These are phyloP conservation scores for Fusarium musae DNA, from an alignment of 2,329 filamentous ascomycete genomes.

Conservation along the genomic window DNA sequence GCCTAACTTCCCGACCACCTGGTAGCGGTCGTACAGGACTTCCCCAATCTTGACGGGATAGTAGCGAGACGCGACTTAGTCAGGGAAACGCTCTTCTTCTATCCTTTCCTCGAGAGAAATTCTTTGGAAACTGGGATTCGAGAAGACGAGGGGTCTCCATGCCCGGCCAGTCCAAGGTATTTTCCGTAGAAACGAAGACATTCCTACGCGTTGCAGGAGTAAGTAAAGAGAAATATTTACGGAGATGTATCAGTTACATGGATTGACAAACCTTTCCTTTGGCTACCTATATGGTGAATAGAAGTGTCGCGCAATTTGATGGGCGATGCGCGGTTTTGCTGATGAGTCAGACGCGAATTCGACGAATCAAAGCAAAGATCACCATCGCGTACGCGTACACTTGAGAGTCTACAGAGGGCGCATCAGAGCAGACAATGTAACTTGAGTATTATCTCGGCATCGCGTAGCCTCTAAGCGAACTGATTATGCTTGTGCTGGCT, in stretches of 20 bases:
- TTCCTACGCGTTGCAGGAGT: accelerated
- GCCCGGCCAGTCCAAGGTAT: conserved; percentile 8
- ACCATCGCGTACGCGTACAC: not conserved
- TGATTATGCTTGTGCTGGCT: not conserved
- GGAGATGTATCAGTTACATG: not conserved
- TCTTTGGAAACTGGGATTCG: conserved; percentile 24
- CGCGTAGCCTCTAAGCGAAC: no score
- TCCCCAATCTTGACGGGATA: conserved; percentile 42
- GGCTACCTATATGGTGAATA: not conserved
- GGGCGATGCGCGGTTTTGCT: not conserved
- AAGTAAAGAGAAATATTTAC: accelerated
- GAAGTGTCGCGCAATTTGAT: not conserved
- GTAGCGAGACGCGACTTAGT: conserved; percentile 38
- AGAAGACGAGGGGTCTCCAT: conserved; percentile 35
- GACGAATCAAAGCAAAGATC: not conserved
- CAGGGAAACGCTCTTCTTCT: conserved; percentile 38
- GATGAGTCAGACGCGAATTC: not conserved
- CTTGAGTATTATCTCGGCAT: not conserved
- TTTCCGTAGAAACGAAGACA: conserved; percentile 1
- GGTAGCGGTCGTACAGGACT: conserved; percentile 46
- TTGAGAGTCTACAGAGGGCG: not conserved
- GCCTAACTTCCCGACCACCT: conserved; percentile 54
- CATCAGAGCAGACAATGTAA: not conserved
- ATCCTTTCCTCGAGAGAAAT: not conserved
- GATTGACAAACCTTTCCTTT: not conserved